phyloP scores from a whole-genome alignment of 148 eudicot genomes.

The Cornus florida region DNA sequence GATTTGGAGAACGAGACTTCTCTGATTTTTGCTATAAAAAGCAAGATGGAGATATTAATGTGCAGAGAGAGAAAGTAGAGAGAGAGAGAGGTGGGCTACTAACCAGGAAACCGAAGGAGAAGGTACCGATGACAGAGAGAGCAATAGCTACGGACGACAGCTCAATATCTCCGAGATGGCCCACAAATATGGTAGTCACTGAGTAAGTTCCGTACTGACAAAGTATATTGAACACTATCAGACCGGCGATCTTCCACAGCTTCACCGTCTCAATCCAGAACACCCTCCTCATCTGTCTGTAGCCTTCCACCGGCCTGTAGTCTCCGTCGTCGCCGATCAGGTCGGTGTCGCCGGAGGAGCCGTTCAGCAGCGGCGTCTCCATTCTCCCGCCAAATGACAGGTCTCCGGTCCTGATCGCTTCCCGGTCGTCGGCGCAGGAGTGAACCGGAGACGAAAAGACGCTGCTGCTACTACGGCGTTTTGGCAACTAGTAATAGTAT shows the following conservation, averaged over 20 bases:
- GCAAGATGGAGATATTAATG: too few relatives aligned
- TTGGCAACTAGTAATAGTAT: too few relatives aligned
- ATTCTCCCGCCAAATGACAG: background rate
- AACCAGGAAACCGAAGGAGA: constrained; percentile 78
- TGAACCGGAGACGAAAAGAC: background rate
- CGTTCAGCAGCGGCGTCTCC: constrained; percentile 37
- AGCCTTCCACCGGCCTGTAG: constrained; percentile 35
- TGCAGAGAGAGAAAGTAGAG: too few relatives aligned
- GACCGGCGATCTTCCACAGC: constrained; percentile 57
- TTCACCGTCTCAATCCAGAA: constrained; percentile 47
- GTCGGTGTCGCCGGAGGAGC: constrained; percentile 3
- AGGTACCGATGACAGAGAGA: constrained; percentile 45
- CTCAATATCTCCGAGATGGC: constrained; percentile 61
- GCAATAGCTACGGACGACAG: constrained; percentile 65
- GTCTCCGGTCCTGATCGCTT: background rate
- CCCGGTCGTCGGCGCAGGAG: background rate
- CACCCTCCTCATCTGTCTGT: constrained; percentile 29
- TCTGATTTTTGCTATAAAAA: too few relatives aligned
- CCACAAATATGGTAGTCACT: constrained; percentile 56
- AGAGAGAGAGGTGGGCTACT: background rate
- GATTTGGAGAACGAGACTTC: too few relatives aligned
- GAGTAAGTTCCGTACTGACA: constrained; percentile 50
- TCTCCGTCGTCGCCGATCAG: constrained; percentile 40
- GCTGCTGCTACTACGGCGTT: background rate
- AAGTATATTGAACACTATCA: constrained; percentile 43